Evolutionary conservation across 2,329 filamentous ascomycete genomes (phyloP).

Genomic region (Ceratocystiopsis brevicomis): DNA sequence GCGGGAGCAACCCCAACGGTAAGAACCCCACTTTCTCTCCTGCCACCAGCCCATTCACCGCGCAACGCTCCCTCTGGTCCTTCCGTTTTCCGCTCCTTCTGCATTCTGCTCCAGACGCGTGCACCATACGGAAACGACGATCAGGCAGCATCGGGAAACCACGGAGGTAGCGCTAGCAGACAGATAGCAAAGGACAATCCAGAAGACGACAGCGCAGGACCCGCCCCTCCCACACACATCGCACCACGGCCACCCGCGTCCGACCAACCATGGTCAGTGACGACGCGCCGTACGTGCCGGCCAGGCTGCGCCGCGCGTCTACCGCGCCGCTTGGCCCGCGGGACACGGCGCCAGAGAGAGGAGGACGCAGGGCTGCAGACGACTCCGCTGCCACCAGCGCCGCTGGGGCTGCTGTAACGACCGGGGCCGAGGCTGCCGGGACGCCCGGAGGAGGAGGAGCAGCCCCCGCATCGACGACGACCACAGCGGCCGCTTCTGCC

Average conservation of each 20-base stretch:
- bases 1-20: no score
- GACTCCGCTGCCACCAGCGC: slow-evolving; percentile 1
- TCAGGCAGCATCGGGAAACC: no score
- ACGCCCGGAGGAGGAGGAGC: no score
- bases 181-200: no score
- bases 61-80: no score
- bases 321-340: slow-evolving; percentile 3
- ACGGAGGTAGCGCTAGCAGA: no score
- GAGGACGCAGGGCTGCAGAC: not conserved
- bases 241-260: no score
- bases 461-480: slow-evolving; percentile 2
- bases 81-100: not conserved
- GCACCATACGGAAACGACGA: not conserved
- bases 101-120: not conserved
- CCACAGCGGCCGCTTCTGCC: no score
- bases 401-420: slow-evolving; percentile 1
- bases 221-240: no score
- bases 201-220: no score
- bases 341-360: not conserved
- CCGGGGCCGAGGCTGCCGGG: not conserved
- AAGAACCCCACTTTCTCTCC: no score
- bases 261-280: slow-evolving; percentile 1
- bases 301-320: slow-evolving; percentile 4
- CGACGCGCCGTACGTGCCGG: not conserved
- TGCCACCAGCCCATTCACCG: no score